A percentile compares a stretch with the other conserved stretches of the same genome.
Evolutionary conservation across 2,329 filamentous ascomycete species (phyloP).

Genomic region (Aureobasidium pullulans): DNA sequence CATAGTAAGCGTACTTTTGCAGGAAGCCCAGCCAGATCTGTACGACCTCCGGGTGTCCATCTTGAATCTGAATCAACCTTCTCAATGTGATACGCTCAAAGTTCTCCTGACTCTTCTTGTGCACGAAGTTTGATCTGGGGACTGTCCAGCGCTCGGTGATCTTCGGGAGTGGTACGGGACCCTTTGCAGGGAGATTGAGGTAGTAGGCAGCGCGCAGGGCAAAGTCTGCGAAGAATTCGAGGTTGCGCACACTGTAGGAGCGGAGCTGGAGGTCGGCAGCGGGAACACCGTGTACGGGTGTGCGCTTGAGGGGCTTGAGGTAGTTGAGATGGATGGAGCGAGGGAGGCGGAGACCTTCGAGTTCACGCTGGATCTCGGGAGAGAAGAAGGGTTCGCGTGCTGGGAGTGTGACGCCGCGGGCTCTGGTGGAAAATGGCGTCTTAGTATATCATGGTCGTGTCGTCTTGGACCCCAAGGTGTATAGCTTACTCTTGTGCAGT

Average conservation of each 20-base stretch:
- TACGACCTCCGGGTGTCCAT: conserved; percentile 81
- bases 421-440: conserved; percentile 16
- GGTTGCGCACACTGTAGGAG: conserved; percentile 80
- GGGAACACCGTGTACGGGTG: conserved; percentile 68
- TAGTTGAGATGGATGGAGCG: conserved; percentile 79
- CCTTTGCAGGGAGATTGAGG: conserved; percentile 75
- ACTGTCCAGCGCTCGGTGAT: conserved; percentile 94
- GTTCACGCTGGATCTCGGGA: conserved; percentile 19
- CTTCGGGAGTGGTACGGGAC: conserved; percentile 76
- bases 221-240: conserved; percentile 94
- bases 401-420: conserved; percentile 17
- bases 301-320: conserved; percentile 71
- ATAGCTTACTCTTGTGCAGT: conserved; percentile 13
- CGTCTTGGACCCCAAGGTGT: neutral
- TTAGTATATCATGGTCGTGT: conserved; percentile 11
- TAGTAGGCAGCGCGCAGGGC: conserved; percentile 92
- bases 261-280: conserved; percentile 87
- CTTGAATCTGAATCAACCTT: conserved; percentile 83
- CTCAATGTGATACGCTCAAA: conserved; percentile 87
- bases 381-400: conserved; percentile 16
- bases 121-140: conserved; percentile 78
- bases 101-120: conserved; percentile 97
- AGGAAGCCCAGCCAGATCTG: conserved; percentile 89
- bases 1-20: conserved; percentile 85
- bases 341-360: conserved; percentile 53